Evolutionary conservation across 2,329 filamentous ascomycete genomes (phyloP), one percentile per base, ranked within the genome.

Genomic region (Fonsecaea pedrosoi): DNA sequence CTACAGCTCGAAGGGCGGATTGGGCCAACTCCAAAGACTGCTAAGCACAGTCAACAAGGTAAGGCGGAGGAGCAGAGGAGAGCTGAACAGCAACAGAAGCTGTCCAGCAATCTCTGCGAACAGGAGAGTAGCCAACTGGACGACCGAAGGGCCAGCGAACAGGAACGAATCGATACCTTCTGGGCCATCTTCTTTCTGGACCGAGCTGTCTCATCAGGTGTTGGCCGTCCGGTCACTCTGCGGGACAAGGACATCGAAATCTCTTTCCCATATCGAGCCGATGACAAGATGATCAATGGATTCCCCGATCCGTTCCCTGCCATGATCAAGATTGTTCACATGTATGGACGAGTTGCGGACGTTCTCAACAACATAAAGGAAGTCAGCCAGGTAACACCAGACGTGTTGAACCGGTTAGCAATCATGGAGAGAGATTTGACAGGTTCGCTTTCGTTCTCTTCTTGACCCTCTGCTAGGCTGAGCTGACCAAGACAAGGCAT

Each of bases 101-200:
- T 13, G 30, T 67, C 66, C 0, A 55, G 42, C 3, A 58, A 61
- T 40, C 32, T 68, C 0, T 71, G 66, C n/a, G 69, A 74, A 1
- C 54, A 76, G 40, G 72, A 78, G 78, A 61, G 34, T 54, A 37
- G 57, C 9, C 50, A 65, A 30, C 61, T 69, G 35, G 69, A 70
- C 5, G 70, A 73, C 48, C 45, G 71, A 62, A 70, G 89, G 86
- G 73, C 80, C 6, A 86, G 91, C 3, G 92, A 96, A 73, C 88
- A 92, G 69, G 92, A 96, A 75, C 87, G 92, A 15, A 89, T 92
- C 53, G 92, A 96, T 73, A 94, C 92, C 0, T 93, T 96, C 71
- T 97, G 92, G 92, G 89, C 92, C 3, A 90, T 96, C 10, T 96
- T 96, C 77, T 90, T 96, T 70, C 85, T 96, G 1, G 92, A 97